phyloP scores from a whole-genome alignment of 805 yeast genomes.

The Metschnikowia arizonensis region DNA sequence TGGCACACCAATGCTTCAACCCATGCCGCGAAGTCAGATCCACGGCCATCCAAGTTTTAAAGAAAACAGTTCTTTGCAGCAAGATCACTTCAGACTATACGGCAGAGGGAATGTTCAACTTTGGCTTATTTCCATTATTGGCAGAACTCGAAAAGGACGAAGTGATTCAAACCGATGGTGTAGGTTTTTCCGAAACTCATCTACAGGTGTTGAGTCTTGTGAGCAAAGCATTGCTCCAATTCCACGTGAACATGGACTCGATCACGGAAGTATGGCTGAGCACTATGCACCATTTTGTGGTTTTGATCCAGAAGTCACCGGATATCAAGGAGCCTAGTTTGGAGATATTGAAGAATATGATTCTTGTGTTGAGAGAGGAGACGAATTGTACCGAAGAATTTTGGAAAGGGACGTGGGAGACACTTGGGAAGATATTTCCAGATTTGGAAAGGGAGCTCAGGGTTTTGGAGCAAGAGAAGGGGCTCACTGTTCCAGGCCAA shows the following conservation, averaged over 20 bases:
- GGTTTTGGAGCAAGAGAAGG: background rate
- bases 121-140: constrained; percentile 71
- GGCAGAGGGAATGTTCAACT: constrained; percentile 59
- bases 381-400: constrained; percentile 20
- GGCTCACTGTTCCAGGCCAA: too few relatives aligned
- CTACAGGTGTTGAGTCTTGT: constrained; percentile 62
- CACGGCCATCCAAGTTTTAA: constrained; percentile 60
- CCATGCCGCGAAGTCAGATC: constrained; percentile 76
- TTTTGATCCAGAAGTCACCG: constrained; percentile 23
- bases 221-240: constrained; percentile 49
- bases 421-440: constrained; percentile 28
- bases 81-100: constrained; percentile 37
- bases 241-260: constrained; percentile 19
- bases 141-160: constrained; percentile 65
- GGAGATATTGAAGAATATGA: constrained; percentile 41
- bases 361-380: constrained; percentile 34
- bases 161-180: constrained; percentile 49
- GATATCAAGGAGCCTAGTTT: constrained; percentile 30
- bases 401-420: constrained; percentile 34
- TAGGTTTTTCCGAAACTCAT: constrained; percentile 63
- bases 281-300: constrained; percentile 30
- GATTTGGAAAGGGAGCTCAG: constrained; percentile 16
- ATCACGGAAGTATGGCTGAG: constrained; percentile 35
- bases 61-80: constrained; percentile 45
- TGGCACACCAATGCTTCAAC: constrained; percentile 85